A percentile compares a stretch with the other conserved stretches of the same genome.
These are phyloP conservation scores for Tilletia indica DNA, from an alignment of 1,284 basidiomycete genomes.

Conservation along the genomic window DNA sequence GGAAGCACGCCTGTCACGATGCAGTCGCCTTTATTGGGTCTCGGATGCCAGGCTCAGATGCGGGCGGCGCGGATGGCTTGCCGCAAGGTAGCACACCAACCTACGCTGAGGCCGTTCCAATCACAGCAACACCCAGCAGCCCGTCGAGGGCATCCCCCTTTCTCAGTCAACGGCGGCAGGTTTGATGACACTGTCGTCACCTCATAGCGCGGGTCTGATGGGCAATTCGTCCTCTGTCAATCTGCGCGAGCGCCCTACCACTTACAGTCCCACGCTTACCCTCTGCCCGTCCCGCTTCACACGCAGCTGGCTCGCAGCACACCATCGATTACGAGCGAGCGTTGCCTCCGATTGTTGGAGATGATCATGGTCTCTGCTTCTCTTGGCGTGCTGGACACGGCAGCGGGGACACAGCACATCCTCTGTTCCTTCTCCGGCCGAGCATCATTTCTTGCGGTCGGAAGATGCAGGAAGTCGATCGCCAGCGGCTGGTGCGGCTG, in stretches of 20 bases:
- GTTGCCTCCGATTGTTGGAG: background rate
- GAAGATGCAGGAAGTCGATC: no score
- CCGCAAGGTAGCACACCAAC: background rate
- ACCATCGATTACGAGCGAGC: background rate
- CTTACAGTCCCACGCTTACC: background rate
- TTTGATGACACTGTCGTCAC: no score
- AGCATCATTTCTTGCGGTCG: no score
- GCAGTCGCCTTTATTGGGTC: background rate
- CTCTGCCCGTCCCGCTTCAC: background rate
- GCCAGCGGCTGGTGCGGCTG: no score
- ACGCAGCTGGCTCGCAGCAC: background rate
- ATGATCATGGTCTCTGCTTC: conserved; percentile 3
- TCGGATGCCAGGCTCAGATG: background rate
- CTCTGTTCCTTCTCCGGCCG: no score
- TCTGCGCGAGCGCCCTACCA: conserved; percentile 6
- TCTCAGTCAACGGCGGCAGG: no score
- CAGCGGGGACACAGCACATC: background rate
- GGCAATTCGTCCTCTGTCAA: background rate
- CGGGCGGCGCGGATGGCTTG: background rate
- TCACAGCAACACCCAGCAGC: background rate
- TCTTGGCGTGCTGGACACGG: background rate
- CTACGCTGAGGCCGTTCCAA: background rate
- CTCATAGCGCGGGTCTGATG: no score
- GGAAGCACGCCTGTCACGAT: no score
- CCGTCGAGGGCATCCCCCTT: no score